These are phyloP conservation scores for Phtheirospermum japonicum DNA, from an alignment of 257 asterid species.

Conservation along the genomic window DNA sequence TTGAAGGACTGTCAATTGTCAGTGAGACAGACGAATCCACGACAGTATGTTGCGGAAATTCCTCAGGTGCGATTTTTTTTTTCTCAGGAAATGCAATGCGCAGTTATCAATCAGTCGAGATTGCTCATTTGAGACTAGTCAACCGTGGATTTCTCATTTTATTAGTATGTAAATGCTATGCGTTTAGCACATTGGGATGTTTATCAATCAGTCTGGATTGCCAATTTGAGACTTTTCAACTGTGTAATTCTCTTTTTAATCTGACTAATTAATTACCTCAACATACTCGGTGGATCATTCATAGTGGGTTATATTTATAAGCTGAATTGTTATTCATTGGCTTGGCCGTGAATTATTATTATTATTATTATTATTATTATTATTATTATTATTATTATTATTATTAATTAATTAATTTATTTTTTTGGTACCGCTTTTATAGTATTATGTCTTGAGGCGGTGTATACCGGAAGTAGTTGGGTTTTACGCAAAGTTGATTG, in stretches of 20 bases:
- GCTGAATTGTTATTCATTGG: neutral
- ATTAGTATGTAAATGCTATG: neutral
- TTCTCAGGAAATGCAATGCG: neutral
- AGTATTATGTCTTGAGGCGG: neutral
- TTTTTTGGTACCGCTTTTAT: too few relatives aligned
- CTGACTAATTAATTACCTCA: neutral
- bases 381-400: neutral
- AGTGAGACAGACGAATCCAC: slow-evolving; percentile 94
- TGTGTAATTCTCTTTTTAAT: neutral
- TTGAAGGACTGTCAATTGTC: slow-evolving; percentile 90
- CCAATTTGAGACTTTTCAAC: neutral
- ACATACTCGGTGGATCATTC: neutral
- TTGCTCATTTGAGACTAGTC: slow-evolving; percentile 5
- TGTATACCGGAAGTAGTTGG: neutral
- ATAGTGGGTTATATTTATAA: neutral
- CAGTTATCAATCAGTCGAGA: neutral
- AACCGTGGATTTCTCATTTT: neutral
- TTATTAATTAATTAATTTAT: too few relatives aligned
- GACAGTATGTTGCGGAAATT: slow-evolving; percentile 92
- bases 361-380: too few relatives aligned
- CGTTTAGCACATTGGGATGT: neutral
- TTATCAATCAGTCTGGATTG: neutral
- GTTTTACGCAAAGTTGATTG: too few relatives aligned
- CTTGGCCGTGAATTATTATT: neutral
- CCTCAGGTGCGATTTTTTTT: slow-evolving; percentile 62